Evolutionary conservation across 495 filamentous ascomycete species (phyloP), one percentile per base, ranked within the genome.

Genomic region (Evernia prunastri): DNA sequence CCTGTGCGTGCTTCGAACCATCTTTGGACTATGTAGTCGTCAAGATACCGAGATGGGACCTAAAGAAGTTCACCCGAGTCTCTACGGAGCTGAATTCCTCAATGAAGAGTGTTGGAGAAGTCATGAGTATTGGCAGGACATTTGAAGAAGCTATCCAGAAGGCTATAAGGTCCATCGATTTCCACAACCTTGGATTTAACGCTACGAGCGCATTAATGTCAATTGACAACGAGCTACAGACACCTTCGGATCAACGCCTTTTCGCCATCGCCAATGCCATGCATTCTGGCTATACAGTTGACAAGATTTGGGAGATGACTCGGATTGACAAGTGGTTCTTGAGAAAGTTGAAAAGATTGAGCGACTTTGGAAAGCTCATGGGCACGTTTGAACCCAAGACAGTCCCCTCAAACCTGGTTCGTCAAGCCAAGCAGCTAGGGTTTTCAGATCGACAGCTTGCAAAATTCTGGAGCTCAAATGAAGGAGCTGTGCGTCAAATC

Each of bases 121-220:
- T 98, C 62, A 97, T 98, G 94, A 92, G 89, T 70, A 97, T 98
- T 70, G 94, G 94, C 63, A 80, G 94, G 66, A 95, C 91, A 0
- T 98, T 98, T 64, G 94, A 98, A 75, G 94, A 98, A 77, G 94
- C 94, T 18, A 96, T 98, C 42, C 94, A 98, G 72, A 98, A 98
- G 74, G 94, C 94, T 31, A 98, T 98, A 69, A 86, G 94, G 37
- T 87, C 91, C 29, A 90, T 97, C 62, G 94, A 98, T 74, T 92
- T 88, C 79, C 86, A 92, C 78, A 98, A 98, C 70, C 82, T 96
- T 18, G 94, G 94, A 8, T 98, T 96, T 81, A 94, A 58, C 42
- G 90, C 92, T 71, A 97, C 93, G 3, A 79, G 82, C 63, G 94
- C 94, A 0, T 83, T 97, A 33, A 97, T 98, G 90, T 92, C 89